Percentiles rank a stretch among this genome's conserved stretches.
Conservation (phyloP, 2,329 filamentous ascomycete species). For the Ophiostoma quercus region DNA sequence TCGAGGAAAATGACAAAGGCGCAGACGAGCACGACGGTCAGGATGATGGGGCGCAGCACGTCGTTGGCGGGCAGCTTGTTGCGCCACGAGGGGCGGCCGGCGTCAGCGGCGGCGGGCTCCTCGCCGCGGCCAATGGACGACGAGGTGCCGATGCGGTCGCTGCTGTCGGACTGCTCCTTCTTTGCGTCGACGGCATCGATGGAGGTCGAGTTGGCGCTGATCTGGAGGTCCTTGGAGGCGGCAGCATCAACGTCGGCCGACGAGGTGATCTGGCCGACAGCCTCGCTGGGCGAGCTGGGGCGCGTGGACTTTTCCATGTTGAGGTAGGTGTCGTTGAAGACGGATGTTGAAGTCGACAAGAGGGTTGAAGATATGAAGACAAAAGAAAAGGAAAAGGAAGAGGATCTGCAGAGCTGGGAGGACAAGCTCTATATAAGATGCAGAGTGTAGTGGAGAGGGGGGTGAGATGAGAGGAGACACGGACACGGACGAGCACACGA, state of each 20-base stretch:
- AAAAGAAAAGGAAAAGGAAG: background rate
- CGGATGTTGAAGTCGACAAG: constrained; percentile 5
- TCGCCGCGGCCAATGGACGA: background rate
- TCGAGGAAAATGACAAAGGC: constrained; percentile 12
- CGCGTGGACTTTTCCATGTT: background rate
- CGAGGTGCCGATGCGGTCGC: constrained; percentile 9
- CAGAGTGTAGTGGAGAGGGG: background rate
- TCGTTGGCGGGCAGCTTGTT: background rate
- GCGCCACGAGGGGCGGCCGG: background rate
- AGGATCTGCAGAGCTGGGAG: background rate
- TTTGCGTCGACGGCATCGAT: background rate
- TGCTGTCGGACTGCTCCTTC: constrained; percentile 4
- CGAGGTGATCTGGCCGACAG: background rate
- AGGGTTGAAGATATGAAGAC: background rate
- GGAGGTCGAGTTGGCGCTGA: background rate
- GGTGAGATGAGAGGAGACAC: background rate
- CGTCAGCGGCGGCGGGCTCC: background rate
- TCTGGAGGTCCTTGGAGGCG: background rate
- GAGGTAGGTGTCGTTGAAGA: background rate
- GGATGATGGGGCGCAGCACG: background rate
- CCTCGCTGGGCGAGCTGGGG: constrained; percentile 2
- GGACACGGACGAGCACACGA: background rate
- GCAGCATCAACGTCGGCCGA: background rate
- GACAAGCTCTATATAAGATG: background rate
- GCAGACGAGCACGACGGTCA: background rate